Evolutionary conservation across 192 early-diverging fungal genomes (phyloP).

Genomic region (Polychytrium aggregatum): DNA sequence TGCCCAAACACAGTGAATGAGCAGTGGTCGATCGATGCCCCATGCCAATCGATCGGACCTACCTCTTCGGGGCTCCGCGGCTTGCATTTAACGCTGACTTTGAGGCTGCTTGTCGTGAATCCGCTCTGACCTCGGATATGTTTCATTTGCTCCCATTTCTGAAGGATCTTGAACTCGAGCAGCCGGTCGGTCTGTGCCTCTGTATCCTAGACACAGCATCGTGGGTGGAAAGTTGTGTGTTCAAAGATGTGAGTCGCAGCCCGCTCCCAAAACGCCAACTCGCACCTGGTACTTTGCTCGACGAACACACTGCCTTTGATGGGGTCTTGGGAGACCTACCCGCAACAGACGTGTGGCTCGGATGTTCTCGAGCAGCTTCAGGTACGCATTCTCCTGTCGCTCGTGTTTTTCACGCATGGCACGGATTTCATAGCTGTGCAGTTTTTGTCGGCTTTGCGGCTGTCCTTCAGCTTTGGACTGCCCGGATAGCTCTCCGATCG

Average conservation of each 20-base stretch:
- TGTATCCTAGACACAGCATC: constrained; percentile 23
- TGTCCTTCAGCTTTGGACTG: too few species aligned
- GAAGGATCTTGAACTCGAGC: constrained; percentile 32
- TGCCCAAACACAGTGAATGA: too few species aligned
- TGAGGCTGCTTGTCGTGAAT: constrained; percentile 8
- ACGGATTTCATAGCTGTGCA: too few species aligned
- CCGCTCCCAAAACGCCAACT: too few species aligned
- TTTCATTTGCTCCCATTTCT: constrained; percentile 34
- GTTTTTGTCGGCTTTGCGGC: too few species aligned
- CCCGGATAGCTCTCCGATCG: background rate
- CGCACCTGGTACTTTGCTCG: background rate
- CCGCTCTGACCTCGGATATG: constrained; percentile 12
- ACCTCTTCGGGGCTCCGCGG: too few species aligned
- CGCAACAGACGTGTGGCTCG: constrained; percentile 21
- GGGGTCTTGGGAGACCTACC: constrained; percentile 5
- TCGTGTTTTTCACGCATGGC: too few species aligned
- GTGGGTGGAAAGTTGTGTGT: too few species aligned
- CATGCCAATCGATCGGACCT: too few species aligned
- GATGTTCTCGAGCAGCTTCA: constrained; percentile 18
- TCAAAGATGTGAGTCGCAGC: too few species aligned
- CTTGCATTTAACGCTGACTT: constrained; percentile 18
- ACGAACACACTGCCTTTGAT: background rate
- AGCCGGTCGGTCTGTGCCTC: constrained; percentile 32
- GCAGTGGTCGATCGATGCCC: too few species aligned
- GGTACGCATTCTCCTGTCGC: constrained; percentile 1